phyloP scores from a whole-genome alignment of 2,329 filamentous ascomycete species.

The Fusarium nelsonii region DNA sequence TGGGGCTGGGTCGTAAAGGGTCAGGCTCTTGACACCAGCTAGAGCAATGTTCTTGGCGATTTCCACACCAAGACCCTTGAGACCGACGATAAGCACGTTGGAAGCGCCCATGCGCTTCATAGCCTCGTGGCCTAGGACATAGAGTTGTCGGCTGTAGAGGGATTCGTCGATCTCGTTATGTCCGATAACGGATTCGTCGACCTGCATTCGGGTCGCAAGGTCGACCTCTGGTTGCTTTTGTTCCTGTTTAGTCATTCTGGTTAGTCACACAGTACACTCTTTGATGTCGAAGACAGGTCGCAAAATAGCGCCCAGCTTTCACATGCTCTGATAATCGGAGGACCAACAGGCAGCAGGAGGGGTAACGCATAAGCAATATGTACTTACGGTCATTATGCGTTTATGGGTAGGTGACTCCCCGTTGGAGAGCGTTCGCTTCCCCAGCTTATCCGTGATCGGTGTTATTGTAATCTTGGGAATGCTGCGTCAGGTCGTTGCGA shows the following conservation, averaged over 20 bases:
- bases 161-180: slow-evolving; percentile 76
- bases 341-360: neutral
- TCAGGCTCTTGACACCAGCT: slow-evolving; percentile 96
- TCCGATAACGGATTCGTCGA: slow-evolving; percentile 70
- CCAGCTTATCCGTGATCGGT: slow-evolving; percentile 64
- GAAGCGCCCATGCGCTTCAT: slow-evolving; percentile 99
- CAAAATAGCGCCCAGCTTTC: slow-evolving; percentile 1
- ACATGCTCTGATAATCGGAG: slow-evolving; percentile 15
- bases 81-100: slow-evolving; percentile 89
- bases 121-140: slow-evolving; percentile 79
- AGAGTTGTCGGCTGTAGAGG: slow-evolving; percentile 80
- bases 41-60: slow-evolving; percentile 99
- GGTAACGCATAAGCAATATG: neutral
- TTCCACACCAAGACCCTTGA: slow-evolving; percentile 95
- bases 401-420: slow-evolving; percentile 70
- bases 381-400: slow-evolving; percentile 72
- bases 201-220: slow-evolving; percentile 73
- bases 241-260: slow-evolving; percentile 53
- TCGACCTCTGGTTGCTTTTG: slow-evolving; percentile 69
- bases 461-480: slow-evolving; percentile 54
- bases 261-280: slow-evolving; percentile 17
- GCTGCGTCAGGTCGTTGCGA: slow-evolving; percentile 37
- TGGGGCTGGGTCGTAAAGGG: slow-evolving; percentile 89
- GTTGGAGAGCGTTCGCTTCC: slow-evolving; percentile 76
- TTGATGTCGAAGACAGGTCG: neutral